Evolutionary conservation across 1,284 basidiomycete genomes (phyloP), one percentile per base, ranked within the genome.

Genomic region (Inonotus hispidus): DNA sequence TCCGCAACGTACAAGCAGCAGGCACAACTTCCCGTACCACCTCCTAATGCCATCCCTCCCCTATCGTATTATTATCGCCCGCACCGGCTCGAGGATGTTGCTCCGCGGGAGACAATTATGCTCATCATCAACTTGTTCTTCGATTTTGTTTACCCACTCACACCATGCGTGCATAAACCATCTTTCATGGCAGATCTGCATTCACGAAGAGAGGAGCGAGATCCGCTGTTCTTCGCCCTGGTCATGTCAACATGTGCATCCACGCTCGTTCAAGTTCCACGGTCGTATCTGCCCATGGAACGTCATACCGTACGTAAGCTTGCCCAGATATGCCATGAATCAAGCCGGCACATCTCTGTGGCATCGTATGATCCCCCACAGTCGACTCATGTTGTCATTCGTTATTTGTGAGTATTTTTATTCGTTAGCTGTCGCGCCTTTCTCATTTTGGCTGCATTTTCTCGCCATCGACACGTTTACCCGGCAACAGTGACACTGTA

Each of bases 171-270:
- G 55, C 88, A 91, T 74, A 87, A 86, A 68, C 90, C 90, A 41
- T 89, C 89, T 0, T 94, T 93, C 71, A 88, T 93, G 85, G 85
- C 88, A 23, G 92, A 93, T 73, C 77, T 95, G 37, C 84, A 87
- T 64, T 78, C 82, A 0, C 82, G 82, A 50, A 74, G 90, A 61
- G 92, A 94, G 73, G 90, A 93, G 69, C 81, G 83, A 13, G 89
- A 91, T 67, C 89, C 90, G n/a, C 80, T 91, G 14, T 94, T 93
- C 76, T 92, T 92, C 68, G 88, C 92, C 3, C 77, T 94, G 21
- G 89, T 94, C 64, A 89, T 93, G 84, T 88, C 87, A 3, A 89
- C 90, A 11, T 82, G 93, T 16, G 89, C 90, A 11, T 86, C 84
- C 10, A 94, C 92, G 0, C 77, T 94, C 11, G 88, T 93, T 10